Base-by-base conservation (phyloP, 2,329 filamentous ascomycete species). In the Penicillium sp. region DNA sequence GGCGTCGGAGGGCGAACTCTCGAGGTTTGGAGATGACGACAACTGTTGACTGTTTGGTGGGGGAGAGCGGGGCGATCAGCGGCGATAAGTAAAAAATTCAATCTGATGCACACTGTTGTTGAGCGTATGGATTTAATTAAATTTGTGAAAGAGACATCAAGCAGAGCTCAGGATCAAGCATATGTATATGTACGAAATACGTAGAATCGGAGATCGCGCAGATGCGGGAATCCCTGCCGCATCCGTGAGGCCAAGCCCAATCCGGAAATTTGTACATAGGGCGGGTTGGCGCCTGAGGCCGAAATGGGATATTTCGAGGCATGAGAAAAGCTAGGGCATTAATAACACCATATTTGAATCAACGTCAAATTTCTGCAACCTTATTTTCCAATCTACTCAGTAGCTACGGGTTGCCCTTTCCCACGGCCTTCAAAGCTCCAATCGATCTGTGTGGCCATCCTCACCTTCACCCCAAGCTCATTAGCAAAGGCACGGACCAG, bases 401-500 rank as follows among this genome's bases (percentile, higher is more conserved):
- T 39, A 47, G 14, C 32, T 27, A 8, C 8, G 24, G 24, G 5
- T 27, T 27, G 3, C 5, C 31, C 10, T 14, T 34, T 34, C 67
- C 80, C 80, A 83, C 1, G 77, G 75, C 18, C 73, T 60, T 40
- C 74, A 65, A 4, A 82, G 79, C 32, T 77, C 74, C 0, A 69
- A 63, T 57, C 54, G 16, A 61, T 59, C 48, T 61, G 49, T 4
- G 36, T 76, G 0, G 82, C 79, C 52, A 81, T 64, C 36, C 77
- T 70, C 22, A 84, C 77, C 6, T 74, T 61, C 0, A 77, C 69
- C 0, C 72, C 75, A 24, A 86, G 65, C 14, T 86, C 83, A 47
- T 84, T 79, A 1, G 83, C 83, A 74, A 78, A 85, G 2, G 70
- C 61, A 75, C 80, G 83, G 61, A 0, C 80, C 81, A 0, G 62